phyloP scores from a whole-genome alignment of 768 basidiomycete genomes.

The Daedalea quercina region DNA sequence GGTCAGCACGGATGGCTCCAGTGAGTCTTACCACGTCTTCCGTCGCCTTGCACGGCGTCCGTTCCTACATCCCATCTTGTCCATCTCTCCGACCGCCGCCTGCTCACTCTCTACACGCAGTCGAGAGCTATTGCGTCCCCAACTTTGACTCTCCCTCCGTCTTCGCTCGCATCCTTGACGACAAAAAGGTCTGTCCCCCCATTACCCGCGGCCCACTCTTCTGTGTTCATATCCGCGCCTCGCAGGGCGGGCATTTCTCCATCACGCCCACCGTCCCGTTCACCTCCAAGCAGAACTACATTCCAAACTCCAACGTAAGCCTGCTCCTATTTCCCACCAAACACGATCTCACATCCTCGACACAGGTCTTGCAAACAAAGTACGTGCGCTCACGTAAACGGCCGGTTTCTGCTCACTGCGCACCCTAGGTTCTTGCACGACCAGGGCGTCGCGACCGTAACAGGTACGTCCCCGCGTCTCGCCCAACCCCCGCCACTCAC shows the following conservation, averaged over 20 bases:
- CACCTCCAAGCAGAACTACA: conserved; percentile 75
- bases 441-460: conserved; percentile 77
- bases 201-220: no score
- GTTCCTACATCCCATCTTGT: no score
- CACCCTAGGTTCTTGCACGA: conserved; percentile 75
- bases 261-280: conserved; percentile 69
- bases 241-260: conserved; percentile 84
- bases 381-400: conserved; percentile 15
- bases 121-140: conserved; percentile 90
- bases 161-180: conserved; percentile 86
- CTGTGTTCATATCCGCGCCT: no score
- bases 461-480: conserved; percentile 37
- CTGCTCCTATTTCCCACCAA: background rate
- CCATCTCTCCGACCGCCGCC: no score
- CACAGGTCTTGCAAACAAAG: conserved; percentile 81
- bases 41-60: background rate
- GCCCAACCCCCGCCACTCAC: background rate
- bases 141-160: conserved; percentile 92
- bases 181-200: conserved; percentile 47
- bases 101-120: no score
- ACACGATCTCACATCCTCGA: conserved; percentile 19
- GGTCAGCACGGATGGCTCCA: conserved; percentile 77
- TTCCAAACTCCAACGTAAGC: conserved; percentile 61
- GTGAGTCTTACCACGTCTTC: conserved; percentile 35
- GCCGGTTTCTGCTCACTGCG: background rate